Percentiles rank a stretch among this genome's conserved stretches.
phyloP scores from a whole-genome alignment of 805 yeast species.

The Candida nonsorbophila region DNA sequence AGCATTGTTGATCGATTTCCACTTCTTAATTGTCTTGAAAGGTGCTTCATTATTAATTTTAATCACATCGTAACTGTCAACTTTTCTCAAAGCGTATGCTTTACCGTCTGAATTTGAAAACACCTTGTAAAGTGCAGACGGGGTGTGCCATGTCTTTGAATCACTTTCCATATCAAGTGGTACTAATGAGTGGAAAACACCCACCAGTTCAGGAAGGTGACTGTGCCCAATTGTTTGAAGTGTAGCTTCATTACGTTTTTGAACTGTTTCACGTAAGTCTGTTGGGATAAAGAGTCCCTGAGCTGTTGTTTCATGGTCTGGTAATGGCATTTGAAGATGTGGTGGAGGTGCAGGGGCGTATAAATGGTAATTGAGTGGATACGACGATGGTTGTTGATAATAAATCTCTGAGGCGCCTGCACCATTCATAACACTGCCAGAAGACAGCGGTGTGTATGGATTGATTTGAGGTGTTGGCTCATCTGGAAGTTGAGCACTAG shows the following conservation, averaged over 20 bases:
- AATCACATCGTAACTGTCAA: slow-evolving; percentile 38
- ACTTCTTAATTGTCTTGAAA: slow-evolving; percentile 55
- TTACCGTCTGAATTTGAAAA: slow-evolving; percentile 74
- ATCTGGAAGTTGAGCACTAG: slow-evolving; percentile 11
- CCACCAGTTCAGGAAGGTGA: slow-evolving; percentile 54
- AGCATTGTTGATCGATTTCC: slow-evolving; percentile 54
- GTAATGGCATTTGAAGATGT: slow-evolving; percentile 52
- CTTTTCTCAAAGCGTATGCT: slow-evolving; percentile 68
- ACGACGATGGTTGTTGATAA: slow-evolving; percentile 18
- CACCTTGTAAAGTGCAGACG: slow-evolving; percentile 70
- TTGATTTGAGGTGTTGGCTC: slow-evolving; percentile 2
- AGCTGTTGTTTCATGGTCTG: slow-evolving; percentile 67
- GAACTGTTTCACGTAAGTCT: slow-evolving; percentile 65
- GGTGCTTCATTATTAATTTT: slow-evolving; percentile 43
- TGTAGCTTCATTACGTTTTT: slow-evolving; percentile 74
- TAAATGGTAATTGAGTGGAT: slow-evolving; percentile 72
- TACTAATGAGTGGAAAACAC: slow-evolving; percentile 70
- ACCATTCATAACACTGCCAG: too few relatives aligned
- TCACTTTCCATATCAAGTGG: slow-evolving; percentile 58
- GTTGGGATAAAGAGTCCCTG: slow-evolving; percentile 68
- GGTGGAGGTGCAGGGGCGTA: slow-evolving; percentile 91
- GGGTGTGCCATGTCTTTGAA: slow-evolving; percentile 44
- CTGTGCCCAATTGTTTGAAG: slow-evolving; percentile 54
- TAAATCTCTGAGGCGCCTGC: too few relatives aligned
- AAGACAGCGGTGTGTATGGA: slow-evolving; percentile 3